phyloP scores from a whole-genome alignment of 495 filamentous ascomycete species.

The Saxophila tyrrhenica region DNA sequence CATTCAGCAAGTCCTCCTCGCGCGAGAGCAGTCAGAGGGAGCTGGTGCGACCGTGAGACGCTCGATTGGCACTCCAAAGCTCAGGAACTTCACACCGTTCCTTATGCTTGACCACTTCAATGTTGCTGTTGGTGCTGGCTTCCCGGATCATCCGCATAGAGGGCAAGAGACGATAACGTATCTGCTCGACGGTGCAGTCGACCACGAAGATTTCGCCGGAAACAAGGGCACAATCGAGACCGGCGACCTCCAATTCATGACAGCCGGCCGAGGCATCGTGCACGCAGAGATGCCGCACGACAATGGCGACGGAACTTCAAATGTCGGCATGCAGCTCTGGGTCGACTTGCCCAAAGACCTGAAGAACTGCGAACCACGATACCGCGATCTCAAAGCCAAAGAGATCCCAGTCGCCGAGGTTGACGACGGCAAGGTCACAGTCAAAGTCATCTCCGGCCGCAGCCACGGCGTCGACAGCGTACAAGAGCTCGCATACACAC shows the following conservation, averaged over 20 bases:
- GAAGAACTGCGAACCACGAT: conserved; percentile 82
- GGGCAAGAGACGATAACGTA: conserved; percentile 87
- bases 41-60: conserved; percentile 80
- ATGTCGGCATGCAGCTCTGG: conserved; percentile 88
- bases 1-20: conserved; percentile 72
- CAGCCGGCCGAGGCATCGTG: conserved; percentile 82
- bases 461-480: conserved; percentile 74
- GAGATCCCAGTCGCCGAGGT: conserved; percentile 65
- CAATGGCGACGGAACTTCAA: conserved; percentile 62
- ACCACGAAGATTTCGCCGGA: conserved; percentile 94
- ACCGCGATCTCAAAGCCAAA: conserved; percentile 63
- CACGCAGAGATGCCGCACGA: conserved; percentile 93
- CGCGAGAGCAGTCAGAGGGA: conserved; percentile 78
- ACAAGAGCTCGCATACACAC: conserved; percentile 85
- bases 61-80: conserved; percentile 72
- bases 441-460: conserved; percentile 85
- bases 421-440: conserved; percentile 59
- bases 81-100: conserved; percentile 85
- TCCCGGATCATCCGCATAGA: conserved; percentile 75
- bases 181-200: conserved; percentile 67
- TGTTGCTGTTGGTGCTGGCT: conserved; percentile 68
- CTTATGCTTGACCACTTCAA: conserved; percentile 93
- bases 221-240: conserved; percentile 73
- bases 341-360: conserved; percentile 75
- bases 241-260: conserved; percentile 96